Evolutionary conservation across 805 yeast species (phyloP), one percentile per base, ranked within the genome.

Genomic region (Candida methanosorbosa): DNA sequence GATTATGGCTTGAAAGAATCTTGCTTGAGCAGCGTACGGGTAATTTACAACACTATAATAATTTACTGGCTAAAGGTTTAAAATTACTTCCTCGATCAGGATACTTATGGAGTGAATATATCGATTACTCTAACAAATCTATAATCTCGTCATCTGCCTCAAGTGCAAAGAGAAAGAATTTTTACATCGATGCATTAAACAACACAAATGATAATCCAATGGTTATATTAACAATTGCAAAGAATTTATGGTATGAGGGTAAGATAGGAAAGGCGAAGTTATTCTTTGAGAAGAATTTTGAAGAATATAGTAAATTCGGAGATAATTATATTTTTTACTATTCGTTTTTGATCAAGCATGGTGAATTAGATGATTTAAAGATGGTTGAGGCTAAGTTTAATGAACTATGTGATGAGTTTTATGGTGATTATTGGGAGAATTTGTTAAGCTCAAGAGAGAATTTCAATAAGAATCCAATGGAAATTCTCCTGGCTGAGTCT

Each of bases 281-380:
- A 12, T 88, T 95, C 86, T 72, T 86, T 37, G 80, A 79, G 32
- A 64, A 81, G 35, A 50, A 79, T 9, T 29, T 41, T 18, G 62
- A 58, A n/a, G 61, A 65, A 2, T 75, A 78, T 37, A 53, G 61
- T 1, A 61, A 57, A n/a, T 71, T 64, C 49, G 97, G 95, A 4
- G 97, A 88, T 55, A 56, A 68, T 3, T 86, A 94, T 81, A 71
- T 75, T 1, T 79, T 86, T 80, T 48, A 65, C 32, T 73, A 71
- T 44, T 62, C 65, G 19, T 73, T 69, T 41, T 37, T 63, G 29
- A 33, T 43, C 16, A 68, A 64, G 40, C 59, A 57, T 32, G 70
- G 68, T 2, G 44, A 54, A 4, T 50, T 46, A 5, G 58, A 52
- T 2, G 76, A 70, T 12, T 29, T 56, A n/a, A 46, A 50, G 4